phyloP scores from a whole-genome alignment of 768 basidiomycete species.

The Leccinum barrowsii region DNA sequence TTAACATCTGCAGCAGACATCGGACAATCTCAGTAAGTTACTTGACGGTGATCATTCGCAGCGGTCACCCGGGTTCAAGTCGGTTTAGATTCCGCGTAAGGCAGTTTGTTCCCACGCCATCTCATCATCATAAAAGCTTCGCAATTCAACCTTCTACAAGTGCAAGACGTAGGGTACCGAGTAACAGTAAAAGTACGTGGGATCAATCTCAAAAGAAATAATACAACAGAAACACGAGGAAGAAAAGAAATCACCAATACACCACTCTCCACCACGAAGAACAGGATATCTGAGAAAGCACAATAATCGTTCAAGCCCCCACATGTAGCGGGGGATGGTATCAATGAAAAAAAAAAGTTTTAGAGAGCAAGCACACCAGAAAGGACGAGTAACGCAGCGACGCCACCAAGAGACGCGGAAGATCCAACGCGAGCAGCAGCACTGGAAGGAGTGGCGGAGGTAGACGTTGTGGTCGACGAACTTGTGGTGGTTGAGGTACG shows the following conservation, averaged over 20 bases:
- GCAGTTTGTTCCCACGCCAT: constrained; percentile 3
- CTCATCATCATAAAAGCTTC: background rate
- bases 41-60: background rate
- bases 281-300: constrained; percentile 1
- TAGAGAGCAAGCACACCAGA: constrained; percentile 22
- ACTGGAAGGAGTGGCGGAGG: constrained; percentile 14
- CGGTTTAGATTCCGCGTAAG: background rate
- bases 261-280: constrained; percentile 6
- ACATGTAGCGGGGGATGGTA: background rate
- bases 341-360: background rate
- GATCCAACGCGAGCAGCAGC: constrained; percentile 24
- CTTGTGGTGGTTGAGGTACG: constrained; percentile 1
- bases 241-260: background rate
- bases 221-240: constrained; percentile 20
- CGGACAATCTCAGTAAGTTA: background rate
- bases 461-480: constrained; percentile 19
- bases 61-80: background rate
- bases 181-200: too few relatives aligned
- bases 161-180: too few relatives aligned
- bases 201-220: background rate
- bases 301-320: constrained; percentile 10
- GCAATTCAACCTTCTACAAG: background rate
- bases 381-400: constrained; percentile 20
- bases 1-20: constrained; percentile 23
- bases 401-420: constrained; percentile 18